Evolutionary conservation across 805 yeast genomes (phyloP).

Genomic region (Yamadazyma insecticola): DNA sequence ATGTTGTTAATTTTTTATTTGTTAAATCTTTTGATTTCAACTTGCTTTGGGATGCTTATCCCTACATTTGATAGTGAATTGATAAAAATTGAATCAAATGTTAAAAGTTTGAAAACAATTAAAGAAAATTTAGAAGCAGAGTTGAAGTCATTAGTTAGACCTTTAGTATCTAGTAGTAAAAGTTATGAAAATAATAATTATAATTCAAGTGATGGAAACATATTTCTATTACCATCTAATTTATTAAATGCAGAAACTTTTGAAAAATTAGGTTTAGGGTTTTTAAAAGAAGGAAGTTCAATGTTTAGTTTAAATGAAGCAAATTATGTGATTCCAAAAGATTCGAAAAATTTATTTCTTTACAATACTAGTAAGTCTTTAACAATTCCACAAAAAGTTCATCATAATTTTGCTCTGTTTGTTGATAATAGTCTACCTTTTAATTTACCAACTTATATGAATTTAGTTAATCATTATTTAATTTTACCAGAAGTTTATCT

Average conservation of each 20-base stretch:
- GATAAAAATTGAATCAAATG: no score
- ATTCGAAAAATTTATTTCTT: conserved; percentile 30
- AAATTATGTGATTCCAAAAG: conserved; percentile 26
- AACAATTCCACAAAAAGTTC: conserved; percentile 3
- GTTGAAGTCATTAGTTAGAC: conserved; percentile 9
- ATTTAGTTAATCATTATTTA: conserved; percentile 33
- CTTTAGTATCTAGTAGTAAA: no score
- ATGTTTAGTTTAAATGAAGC: conserved; percentile 6
- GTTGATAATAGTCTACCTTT: conserved; percentile 35
- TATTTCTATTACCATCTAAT: conserved; percentile 21
- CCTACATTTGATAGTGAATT: no score
- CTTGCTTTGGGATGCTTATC: no score
- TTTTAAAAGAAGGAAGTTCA: conserved; percentile 7
- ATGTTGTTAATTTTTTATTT: no score
- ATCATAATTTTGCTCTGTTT: conserved; percentile 17
- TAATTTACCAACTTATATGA: conserved; percentile 27
- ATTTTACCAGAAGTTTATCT: conserved; percentile 28
- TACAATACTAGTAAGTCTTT: conserved; percentile 26
- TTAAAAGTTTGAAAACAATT: conserved; percentile 8
- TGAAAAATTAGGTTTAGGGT: conserved; percentile 18
- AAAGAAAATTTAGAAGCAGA: conserved; percentile 9
- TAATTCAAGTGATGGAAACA: neutral
- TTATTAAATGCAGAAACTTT: conserved; percentile 16
- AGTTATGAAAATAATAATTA: neutral
- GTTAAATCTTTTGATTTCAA: no score